A percentile compares a stretch with the other conserved stretches of the same genome.
Evolutionary conservation across 805 yeast genomes (phyloP).

Genomic region (Wickerhamiella cacticola): DNA sequence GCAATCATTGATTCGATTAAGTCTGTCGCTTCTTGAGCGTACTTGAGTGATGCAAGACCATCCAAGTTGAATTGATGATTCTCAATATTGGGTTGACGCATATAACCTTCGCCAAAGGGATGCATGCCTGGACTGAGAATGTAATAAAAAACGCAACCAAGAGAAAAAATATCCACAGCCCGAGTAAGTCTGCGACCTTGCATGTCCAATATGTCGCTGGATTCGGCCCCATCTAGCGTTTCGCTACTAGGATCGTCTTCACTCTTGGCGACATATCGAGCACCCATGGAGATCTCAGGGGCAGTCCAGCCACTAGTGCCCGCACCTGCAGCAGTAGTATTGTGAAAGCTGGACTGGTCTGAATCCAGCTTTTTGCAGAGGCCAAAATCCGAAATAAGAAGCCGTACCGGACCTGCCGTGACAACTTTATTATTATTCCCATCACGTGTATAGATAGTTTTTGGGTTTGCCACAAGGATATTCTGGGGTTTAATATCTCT

Average conservation of each 20-base stretch:
- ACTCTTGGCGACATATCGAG: conserved; percentile 4
- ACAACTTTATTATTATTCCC: conserved; percentile 14
- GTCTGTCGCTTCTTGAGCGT: conserved; percentile 56
- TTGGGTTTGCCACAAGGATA: conserved; percentile 65
- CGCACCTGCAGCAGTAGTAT: conserved; percentile 85
- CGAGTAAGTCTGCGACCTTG: conserved; percentile 53
- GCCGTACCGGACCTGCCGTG: conserved; percentile 39
- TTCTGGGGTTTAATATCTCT: conserved; percentile 93
- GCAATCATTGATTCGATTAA: conserved; percentile 62
- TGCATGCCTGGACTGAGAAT: conserved; percentile 72
- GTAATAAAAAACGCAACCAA: conserved; percentile 90
- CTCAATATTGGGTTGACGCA: conserved; percentile 80
- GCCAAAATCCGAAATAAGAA: conserved; percentile 91
- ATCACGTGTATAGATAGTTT: conserved; percentile 21
- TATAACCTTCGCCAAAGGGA: conserved; percentile 88
- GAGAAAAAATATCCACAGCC: conserved; percentile 84
- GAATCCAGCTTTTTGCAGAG: conserved; percentile 82
- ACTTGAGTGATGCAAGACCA: conserved; percentile 33
- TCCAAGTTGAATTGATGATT: conserved; percentile 46
- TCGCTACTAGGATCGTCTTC: conserved; percentile 3
- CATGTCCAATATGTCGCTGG: conserved; percentile 13
- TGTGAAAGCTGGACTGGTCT: conserved; percentile 86
- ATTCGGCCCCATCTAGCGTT: conserved; percentile 14
- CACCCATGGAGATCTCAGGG: conserved; percentile 48
- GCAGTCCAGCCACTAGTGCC: conserved; percentile 99